Base-by-base conservation (phyloP, 805 yeast species). In the Priceomyces melissophilus region DNA sequence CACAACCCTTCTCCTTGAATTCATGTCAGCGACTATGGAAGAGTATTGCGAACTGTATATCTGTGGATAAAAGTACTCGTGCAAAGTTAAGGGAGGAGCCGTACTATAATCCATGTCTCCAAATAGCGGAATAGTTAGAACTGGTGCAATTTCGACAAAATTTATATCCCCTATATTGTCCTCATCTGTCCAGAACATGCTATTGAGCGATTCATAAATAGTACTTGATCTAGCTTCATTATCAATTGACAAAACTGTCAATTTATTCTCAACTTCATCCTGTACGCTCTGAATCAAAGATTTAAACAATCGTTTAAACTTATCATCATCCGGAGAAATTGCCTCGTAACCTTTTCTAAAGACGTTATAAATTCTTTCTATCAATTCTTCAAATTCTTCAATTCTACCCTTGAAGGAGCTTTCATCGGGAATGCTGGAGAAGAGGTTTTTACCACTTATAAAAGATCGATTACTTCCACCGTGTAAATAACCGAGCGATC, bases 181-280 rank as follows among this genome's bases (percentile, higher is more conserved):
- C 23, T 54, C 52, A 30, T 58, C 59, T 30, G 52, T 57, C 73
- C 74, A 69, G 40, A 69, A 65, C 42, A 68, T 49, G 35, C 56
- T 60, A 43, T 64, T 58, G 39, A 69, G 55, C 1, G 69, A 45
- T 28, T 56, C 61, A 37, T 62, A 60, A n/a, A 69, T 48, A 15
- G 53, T 53, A 2, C 47, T 12, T 11, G 47, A 40, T 27, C 67
- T 47, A 6, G 48, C 36, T 10, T 67, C 72, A 9, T 42, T 26
- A 25, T 69, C 73, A 12, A 69, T 54, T 17, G 65, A 65, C 28
- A 69, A 49, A 3, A 61, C 54, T 7, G 51, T 47, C 14, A 67
- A 38, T 8, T 52, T 58, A 38, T 53, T 56, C 31, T 35, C 42
- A 12, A 53, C 50, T 2, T 53, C 60, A 31, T 61, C 67, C 4